A percentile compares a stretch with the other conserved stretches of the same genome.
These are phyloP conservation scores for Termitomyces sp. DNA, from an alignment of 768 basidiomycete species.

Conservation along the genomic window DNA sequence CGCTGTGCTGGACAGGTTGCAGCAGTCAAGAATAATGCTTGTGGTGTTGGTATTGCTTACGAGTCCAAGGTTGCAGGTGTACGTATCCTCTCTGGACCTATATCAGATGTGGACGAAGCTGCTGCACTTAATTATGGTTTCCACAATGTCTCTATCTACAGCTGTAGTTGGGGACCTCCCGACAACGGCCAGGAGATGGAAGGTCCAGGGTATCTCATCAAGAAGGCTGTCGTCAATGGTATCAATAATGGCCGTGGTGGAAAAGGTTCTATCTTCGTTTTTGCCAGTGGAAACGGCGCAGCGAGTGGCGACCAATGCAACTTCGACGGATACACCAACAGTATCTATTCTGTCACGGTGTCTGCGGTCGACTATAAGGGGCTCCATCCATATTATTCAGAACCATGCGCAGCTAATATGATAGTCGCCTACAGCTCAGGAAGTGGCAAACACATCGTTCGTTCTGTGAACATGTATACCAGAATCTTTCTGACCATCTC, in stretches of 20 bases:
- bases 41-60: conserved; percentile 94
- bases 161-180: conserved; percentile 97
- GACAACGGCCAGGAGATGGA: conserved; percentile 96
- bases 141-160: conserved; percentile 89
- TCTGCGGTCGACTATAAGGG: conserved; percentile 94
- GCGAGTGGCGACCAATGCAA: conserved; percentile 94
- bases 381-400: conserved; percentile 94
- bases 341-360: conserved; percentile 94
- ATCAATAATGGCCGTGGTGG: conserved; percentile 86
- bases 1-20: conserved; percentile 97
- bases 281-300: conserved; percentile 97
- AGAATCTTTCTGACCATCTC: conserved; percentile 13
- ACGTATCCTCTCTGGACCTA: conserved; percentile 92
- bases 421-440: conserved; percentile 96
- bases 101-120: conserved; percentile 95
- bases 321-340: conserved; percentile 99
- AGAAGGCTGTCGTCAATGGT: conserved; percentile 93
- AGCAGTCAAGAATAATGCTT: conserved; percentile 88
- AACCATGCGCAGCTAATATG: conserved; percentile 97
- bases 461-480: conserved; percentile 27
- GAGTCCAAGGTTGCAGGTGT: conserved; percentile 89
- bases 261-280: conserved; percentile 93
- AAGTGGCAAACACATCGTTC: conserved; percentile 87
- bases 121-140: conserved; percentile 92
- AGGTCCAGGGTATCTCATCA: conserved; percentile 84